These are phyloP conservation scores for Celoporthe dispersa DNA, from an alignment of 2,329 filamentous ascomycete genomes.

Conservation along the genomic window DNA sequence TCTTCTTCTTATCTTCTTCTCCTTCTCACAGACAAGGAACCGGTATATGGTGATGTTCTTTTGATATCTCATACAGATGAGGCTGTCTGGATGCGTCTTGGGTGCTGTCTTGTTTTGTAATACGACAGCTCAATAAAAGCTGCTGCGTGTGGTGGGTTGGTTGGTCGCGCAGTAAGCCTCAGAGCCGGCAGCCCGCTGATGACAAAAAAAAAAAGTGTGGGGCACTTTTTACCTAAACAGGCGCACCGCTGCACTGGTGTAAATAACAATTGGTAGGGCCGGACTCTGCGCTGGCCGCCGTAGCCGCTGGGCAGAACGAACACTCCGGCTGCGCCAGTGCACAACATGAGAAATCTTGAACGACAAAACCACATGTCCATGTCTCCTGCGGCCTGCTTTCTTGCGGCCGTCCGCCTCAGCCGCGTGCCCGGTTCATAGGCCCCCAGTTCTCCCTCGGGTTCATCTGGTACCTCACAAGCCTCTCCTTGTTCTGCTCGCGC, in stretches of 20 bases:
- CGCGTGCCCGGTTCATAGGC: conserved; percentile 68
- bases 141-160: background rate
- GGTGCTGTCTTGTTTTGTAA: background rate
- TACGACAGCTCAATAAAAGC: background rate
- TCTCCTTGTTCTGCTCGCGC: conserved; percentile 66
- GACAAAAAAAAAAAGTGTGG: background rate
- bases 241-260: too few species aligned
- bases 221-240: too few species aligned
- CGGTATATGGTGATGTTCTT: background rate
- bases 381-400: background rate
- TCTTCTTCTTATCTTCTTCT: too few species aligned
- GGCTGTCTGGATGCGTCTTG: background rate
- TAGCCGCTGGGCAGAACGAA: too few species aligned
- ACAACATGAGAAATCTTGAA: too few species aligned
- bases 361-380: too few species aligned
- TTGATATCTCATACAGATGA: background rate
- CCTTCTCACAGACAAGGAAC: background rate
- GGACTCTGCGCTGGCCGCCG: too few species aligned
- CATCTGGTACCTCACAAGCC: conserved; percentile 82
- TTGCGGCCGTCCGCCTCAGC: conserved; percentile 26
- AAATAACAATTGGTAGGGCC: too few species aligned
- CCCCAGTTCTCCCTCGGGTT: conserved; percentile 96
- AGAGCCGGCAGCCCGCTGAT: background rate
- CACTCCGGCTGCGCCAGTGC: too few species aligned
- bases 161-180: background rate